Evolutionary conservation across 2,329 filamentous ascomycete genomes (phyloP), one percentile per base, ranked within the genome.

Genomic region (Alternaria brassicicola): DNA sequence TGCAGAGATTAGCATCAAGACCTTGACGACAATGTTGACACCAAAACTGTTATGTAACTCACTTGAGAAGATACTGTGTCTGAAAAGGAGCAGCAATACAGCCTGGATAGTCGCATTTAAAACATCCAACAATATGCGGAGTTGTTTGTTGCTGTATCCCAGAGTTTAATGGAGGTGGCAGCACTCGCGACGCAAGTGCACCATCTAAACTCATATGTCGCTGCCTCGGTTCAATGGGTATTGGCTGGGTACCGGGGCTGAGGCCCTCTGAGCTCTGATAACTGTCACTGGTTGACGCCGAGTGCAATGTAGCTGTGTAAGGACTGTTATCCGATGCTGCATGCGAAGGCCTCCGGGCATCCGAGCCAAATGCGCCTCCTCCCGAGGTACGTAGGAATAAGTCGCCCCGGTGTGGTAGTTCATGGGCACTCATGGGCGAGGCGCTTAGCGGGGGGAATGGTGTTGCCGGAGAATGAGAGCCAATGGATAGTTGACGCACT

Each of bases 31-130:
- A n/a, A 30, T 21, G 19, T 15, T 4, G 31, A 21, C 2, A 9
- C n/a, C 28, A 21, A n/a, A 9, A n/a, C 8, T 36, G 9, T 3
- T 3, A 4, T 33, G 4, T 23, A 6, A 56, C 84, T 76, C 73
- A 88, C 85, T 92, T 94, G 21, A 94, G 80, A 9, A 94, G 81
- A 78, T 89, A 89, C 63, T 88, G 86, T 0, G 91, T 95, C 68
- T 92, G 89, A 66, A 95, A 95, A 0, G 91, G 88, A 28, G 82
- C 78, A 2, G 91, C 90, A 35, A 76, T 90, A 74, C 91, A 95
- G 8, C 88, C 89, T 7, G 81, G 78, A 71, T 83, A 79, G 79
- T 68, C 77, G 73, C 90, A 93, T 43, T 84, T 78, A 70, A 76
- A 78, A 6, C 68, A 69, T 3, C 71, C 71, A 15, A 68, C 47